Evolutionary conservation across 352 stramenopile genomes (phyloP), one percentile per base, ranked within the genome.

Genomic region (Pilasporangium apinafurcum): DNA sequence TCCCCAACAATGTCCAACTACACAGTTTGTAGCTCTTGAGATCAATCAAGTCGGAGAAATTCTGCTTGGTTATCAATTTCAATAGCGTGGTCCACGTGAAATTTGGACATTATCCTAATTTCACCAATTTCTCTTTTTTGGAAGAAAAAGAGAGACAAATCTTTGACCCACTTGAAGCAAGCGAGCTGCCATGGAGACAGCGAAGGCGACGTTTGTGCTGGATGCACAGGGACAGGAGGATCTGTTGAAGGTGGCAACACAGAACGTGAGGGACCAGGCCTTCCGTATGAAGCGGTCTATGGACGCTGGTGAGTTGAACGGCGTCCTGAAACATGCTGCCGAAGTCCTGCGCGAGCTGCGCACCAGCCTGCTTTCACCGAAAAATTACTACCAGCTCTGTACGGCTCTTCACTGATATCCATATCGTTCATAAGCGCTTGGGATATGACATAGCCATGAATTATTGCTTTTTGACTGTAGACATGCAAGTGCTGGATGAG

Each of bases 351-450:
- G 75, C 18, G 85, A 96, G 59, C 58, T 96, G 51, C 79, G 82
- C 45, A 93, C 80, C 41, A 85, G 69, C 38, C 58, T 87, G 27
- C 66, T 99, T n/a, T 97, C 87, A 20, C 97, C 97, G 17, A 98
- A 98, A 59, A 97, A 98, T 59, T 99, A 99, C 73, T 99, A 99
- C 68, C 93, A 99, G 62, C 78, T 99, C 27, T 98, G 98, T 91
- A 96, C 93, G 77, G 51, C 25, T 12, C 12, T 41, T 17, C 27
- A 7, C 24, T 17, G 10, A 21, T 13, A 29, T 17, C 20, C 17
- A 26, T 32, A 12, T 22, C 6, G 5, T n/a, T 20, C 37, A 29
- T 37, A 5, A 25, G 28, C 21, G 27, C 26, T n/a, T n/a, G n/a
- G n/a, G n/a, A n/a, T n/a, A n/a, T n/a, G n/a, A n/a, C n/a, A n/a